phyloP scores from a whole-genome alignment of 768 basidiomycete genomes.

The Mycena amicta region DNA sequence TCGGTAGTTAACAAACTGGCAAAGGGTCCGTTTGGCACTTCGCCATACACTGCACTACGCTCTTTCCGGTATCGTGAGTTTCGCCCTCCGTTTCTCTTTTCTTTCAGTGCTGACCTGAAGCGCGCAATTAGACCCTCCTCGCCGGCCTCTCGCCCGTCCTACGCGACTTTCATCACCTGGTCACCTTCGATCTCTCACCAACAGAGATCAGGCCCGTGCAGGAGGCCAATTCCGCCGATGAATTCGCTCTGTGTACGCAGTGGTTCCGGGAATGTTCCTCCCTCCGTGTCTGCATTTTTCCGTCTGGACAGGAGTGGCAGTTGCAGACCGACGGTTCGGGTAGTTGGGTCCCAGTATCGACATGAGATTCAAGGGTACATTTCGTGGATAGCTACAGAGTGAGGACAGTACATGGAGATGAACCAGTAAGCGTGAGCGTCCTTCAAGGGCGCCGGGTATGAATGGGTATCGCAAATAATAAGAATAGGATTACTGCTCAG shows the following conservation, averaged over 20 bases:
- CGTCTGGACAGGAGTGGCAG: conserved; percentile 58
- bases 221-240: conserved; percentile 47
- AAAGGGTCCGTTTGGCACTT: conserved; percentile 60
- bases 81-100: conserved; percentile 13
- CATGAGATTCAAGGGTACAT: background rate
- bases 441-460: conserved; percentile 19
- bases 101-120: background rate
- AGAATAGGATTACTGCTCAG: conserved; percentile 41
- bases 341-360: background rate
- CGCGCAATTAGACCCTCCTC: conserved; percentile 49
- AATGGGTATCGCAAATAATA: conserved; percentile 3
- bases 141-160: conserved; percentile 63
- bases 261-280: conserved; percentile 59
- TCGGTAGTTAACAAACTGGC: too few relatives aligned
- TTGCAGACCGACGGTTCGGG: conserved; percentile 41
- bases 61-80: conserved; percentile 66
- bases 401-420: conserved; percentile 14
- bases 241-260: conserved; percentile 52
- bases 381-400: conserved; percentile 12
- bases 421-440: conserved; percentile 10
- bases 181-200: conserved; percentile 61
- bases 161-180: conserved; percentile 49
- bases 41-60: conserved; percentile 68
- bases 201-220: conserved; percentile 53
- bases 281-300: conserved; percentile 56